Percentiles rank a stretch among this genome's conserved stretches.
Conservation (phyloP, 2,329 filamentous ascomycete species). For the Diaporthe sp. region DNA sequence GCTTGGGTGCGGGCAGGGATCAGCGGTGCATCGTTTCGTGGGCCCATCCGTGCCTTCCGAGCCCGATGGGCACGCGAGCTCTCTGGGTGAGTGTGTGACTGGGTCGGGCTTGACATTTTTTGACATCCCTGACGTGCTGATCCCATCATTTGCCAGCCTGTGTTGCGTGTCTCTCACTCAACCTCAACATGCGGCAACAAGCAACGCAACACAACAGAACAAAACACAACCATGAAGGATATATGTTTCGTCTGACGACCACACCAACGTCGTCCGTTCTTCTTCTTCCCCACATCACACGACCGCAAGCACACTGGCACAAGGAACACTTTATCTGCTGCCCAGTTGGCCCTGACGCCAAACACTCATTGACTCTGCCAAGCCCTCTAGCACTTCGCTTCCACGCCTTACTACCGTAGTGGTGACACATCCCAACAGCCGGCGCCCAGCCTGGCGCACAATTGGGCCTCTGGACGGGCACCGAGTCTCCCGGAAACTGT, state of each 20-base stretch:
- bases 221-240: background rate
- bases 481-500: conserved; percentile 23
- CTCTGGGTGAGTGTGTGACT: background rate
- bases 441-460: background rate
- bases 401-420: conserved; percentile 15
- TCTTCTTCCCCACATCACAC: background rate
- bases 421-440: conserved; percentile 1
- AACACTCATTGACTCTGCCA: conserved; percentile 25
- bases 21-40: background rate
- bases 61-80: conserved; percentile 24
- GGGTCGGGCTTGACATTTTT: background rate
- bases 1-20: background rate
- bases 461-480: background rate
- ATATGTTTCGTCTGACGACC: conserved; percentile 10
- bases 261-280: background rate
- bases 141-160: background rate
- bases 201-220: background rate
- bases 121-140: background rate
- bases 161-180: background rate
- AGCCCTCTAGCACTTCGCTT: conserved; percentile 21
- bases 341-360: conserved; percentile 6
- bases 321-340: background rate
- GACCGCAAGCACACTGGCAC: background rate
- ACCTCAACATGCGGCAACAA: too few species aligned
- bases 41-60: conserved; percentile 25